These are phyloP conservation scores for Camelina sativa DNA, from an alignment of 345 rosid species.

Conservation along the genomic window DNA sequence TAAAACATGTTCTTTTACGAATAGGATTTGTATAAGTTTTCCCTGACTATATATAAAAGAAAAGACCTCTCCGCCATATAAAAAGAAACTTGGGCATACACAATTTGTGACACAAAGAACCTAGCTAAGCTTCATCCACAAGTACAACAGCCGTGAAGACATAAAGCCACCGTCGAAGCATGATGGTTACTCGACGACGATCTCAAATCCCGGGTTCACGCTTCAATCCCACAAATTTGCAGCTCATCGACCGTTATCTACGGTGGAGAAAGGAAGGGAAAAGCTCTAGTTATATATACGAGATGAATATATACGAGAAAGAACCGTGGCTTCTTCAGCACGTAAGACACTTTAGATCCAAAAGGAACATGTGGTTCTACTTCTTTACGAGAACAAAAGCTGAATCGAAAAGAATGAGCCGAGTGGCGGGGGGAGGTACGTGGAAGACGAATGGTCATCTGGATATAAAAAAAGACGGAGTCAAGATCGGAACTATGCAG, in stretches of 20 bases:
- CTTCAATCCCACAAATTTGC: neutral
- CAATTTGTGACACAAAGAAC: too few relatives aligned
- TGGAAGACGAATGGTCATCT: neutral
- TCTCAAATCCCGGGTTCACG: neutral
- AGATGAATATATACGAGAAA: conserved; percentile 21
- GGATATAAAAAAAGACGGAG: neutral
- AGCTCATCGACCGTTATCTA: conserved; percentile 25
- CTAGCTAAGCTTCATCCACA: too few relatives aligned
- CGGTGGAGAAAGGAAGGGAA: neutral
- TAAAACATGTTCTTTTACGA: too few relatives aligned
- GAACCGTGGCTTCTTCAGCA: conserved; percentile 34
- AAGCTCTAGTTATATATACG: neutral
- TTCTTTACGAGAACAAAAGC: conserved; percentile 14
- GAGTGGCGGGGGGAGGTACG: neutral
- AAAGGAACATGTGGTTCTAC: conserved; percentile 15
- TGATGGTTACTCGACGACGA: neutral
- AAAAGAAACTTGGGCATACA: too few relatives aligned
- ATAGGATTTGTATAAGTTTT: too few relatives aligned
- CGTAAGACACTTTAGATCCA: neutral
- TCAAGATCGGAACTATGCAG: neutral
- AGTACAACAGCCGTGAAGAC: too few relatives aligned
- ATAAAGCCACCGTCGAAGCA: neutral
- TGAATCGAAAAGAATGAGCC: neutral
- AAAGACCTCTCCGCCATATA: too few relatives aligned
- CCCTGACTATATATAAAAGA: too few relatives aligned